phyloP scores from a whole-genome alignment of 2,329 filamentous ascomycete genomes.

The Nakataea oryzae region DNA sequence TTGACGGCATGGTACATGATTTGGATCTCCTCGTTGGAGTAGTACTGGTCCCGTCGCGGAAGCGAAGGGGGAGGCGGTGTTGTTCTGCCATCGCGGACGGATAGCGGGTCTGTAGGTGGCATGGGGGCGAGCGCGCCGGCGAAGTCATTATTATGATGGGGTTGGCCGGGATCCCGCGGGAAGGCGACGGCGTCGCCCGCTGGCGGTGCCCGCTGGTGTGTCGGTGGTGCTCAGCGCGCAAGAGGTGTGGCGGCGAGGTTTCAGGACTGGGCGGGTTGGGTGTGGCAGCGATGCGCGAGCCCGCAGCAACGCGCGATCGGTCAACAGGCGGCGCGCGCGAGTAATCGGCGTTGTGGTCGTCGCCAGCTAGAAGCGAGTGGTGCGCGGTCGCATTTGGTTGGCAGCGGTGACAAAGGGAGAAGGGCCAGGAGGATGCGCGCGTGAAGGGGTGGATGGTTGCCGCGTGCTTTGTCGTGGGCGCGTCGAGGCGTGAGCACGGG shows the following conservation, averaged over 20 bases:
- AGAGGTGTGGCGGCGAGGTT: not conserved
- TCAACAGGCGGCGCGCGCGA: not conserved
- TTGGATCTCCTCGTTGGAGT: constrained; percentile 61
- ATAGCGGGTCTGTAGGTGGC: constrained; percentile 24
- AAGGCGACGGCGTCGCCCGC: not conserved
- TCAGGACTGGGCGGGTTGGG: not conserved
- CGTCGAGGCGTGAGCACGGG: not conserved
- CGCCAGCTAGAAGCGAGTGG: not conserved
- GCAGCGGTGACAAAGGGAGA: not conserved
- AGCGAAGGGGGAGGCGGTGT: constrained; percentile 13
- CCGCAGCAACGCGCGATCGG: not conserved
- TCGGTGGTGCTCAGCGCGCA: not conserved
- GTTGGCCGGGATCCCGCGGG: not conserved
- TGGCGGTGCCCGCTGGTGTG: not conserved
- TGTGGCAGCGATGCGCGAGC: not conserved
- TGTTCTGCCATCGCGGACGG: constrained; percentile 22
- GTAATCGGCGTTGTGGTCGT: not conserved
- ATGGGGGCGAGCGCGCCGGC: constrained; percentile 21
- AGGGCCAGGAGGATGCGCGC: not conserved
- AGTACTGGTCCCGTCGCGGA: constrained; percentile 28
- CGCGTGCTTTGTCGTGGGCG: not conserved
- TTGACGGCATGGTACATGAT: constrained; percentile 68
- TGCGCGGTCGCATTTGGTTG: not conserved
- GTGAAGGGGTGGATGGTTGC: not conserved
- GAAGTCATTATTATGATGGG: constrained; percentile 23